A percentile compares a stretch with the other conserved stretches of the same genome.
Conservation (phyloP, 192 early-diverging fungal genomes). For the Spizellomyces punctatus region DNA sequence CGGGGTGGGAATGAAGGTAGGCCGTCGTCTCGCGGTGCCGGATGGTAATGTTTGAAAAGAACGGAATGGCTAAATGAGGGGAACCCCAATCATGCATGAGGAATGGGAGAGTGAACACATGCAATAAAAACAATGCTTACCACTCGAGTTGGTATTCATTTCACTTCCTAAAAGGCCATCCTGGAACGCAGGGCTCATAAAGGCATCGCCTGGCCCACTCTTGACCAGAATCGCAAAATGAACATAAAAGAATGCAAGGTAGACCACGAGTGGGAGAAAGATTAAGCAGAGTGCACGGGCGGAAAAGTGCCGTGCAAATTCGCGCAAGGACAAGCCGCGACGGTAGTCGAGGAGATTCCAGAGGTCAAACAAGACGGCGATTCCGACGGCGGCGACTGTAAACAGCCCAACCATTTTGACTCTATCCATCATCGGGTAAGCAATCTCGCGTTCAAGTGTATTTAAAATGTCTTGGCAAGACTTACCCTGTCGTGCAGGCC, state of each 20-base stretch:
- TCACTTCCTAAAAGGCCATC: slow-evolving; percentile 76
- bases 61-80: slow-evolving; percentile 67
- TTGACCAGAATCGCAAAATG: slow-evolving; percentile 85
- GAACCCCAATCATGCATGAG: not conserved
- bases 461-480: not conserved
- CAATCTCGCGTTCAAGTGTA: not conserved
- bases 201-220: slow-evolving; percentile 89
- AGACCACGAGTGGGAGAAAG: slow-evolving; percentile 74
- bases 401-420: slow-evolving; percentile 98
- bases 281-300: slow-evolving; percentile 85
- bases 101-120: too few species aligned
- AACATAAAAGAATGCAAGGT: slow-evolving; percentile 87
- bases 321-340: slow-evolving; percentile 63
- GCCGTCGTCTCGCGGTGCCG: slow-evolving; percentile 74
- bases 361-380: slow-evolving; percentile 82
- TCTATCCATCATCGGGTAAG: slow-evolving; percentile 35
- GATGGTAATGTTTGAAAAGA: slow-evolving; percentile 76
- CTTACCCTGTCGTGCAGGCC: slow-evolving; percentile 68
- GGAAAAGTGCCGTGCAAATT: slow-evolving; percentile 80
- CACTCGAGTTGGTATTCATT: slow-evolving; percentile 58
- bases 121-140: slow-evolving; percentile 10
- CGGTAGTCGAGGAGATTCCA: slow-evolving; percentile 90
- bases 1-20: slow-evolving; percentile 78
- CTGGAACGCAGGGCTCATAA: slow-evolving; percentile 91
- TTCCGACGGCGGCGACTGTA: slow-evolving; percentile 80